Evolutionary conservation across 805 yeast genomes (phyloP).

Genomic region (Lachancea meyersii): DNA sequence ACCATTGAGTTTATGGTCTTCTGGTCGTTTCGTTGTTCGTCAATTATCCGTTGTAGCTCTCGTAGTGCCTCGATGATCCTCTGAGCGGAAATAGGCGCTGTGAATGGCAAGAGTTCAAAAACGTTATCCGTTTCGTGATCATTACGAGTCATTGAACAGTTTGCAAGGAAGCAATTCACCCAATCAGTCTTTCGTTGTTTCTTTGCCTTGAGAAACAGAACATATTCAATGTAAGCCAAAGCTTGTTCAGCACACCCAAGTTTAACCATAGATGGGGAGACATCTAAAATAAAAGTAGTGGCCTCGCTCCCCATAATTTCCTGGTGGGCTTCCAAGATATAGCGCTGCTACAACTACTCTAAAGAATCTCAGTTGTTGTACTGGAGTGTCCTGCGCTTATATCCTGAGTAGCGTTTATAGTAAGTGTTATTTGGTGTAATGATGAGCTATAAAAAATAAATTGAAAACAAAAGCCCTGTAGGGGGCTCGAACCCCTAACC

Average conservation of each 20-base stretch:
- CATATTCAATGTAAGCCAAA: constrained; percentile 24
- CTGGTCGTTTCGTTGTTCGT: constrained; percentile 3
- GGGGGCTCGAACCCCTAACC: constrained; percentile 27
- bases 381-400: no score
- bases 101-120: constrained; percentile 14
- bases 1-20: constrained; percentile 13
- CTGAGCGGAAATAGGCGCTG: constrained; percentile 21
- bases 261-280: constrained; percentile 17
- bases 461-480: constrained; percentile 18
- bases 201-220: constrained; percentile 24
- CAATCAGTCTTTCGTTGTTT: constrained; percentile 30
- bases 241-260: constrained; percentile 14
- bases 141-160: constrained; percentile 15
- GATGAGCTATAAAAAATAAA: not conserved
- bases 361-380: no score
- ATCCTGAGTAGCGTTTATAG: no score
- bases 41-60: constrained; percentile 10
- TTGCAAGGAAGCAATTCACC: constrained; percentile 20
- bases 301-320: constrained; percentile 24
- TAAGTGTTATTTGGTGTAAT: not conserved
- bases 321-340: no score
- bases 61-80: constrained; percentile 10
- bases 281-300: constrained; percentile 27
- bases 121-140: constrained; percentile 20
- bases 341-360: no score